These are phyloP conservation scores for Ophiostoma sp. DNA, from an alignment of 2,329 filamentous ascomycete species.

Conservation along the genomic window DNA sequence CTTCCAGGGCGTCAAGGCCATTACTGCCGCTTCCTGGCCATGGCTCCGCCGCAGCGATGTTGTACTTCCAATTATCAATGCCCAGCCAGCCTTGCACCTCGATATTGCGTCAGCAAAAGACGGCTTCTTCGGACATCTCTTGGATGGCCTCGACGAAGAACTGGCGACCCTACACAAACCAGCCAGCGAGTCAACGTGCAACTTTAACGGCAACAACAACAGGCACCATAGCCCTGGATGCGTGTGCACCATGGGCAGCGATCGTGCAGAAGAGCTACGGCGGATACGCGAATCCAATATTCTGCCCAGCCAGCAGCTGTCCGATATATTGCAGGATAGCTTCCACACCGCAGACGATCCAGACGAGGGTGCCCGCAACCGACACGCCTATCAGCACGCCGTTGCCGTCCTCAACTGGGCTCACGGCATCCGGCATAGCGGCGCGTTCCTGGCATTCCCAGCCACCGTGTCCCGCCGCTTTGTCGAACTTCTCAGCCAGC, in stretches of 20 bases:
- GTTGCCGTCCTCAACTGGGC: slow-evolving; percentile 64
- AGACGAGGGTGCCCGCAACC: slow-evolving; percentile 35
- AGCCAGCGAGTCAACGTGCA: slow-evolving; percentile 5
- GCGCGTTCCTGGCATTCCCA: slow-evolving; percentile 57
- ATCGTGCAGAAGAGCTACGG: slow-evolving; percentile 8
- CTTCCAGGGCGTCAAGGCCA: slow-evolving; percentile 61
- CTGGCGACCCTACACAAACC: slow-evolving; percentile 34
- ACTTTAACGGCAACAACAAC: neutral
- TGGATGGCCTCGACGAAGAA: slow-evolving; percentile 54
- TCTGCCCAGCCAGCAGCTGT: slow-evolving; percentile 29
- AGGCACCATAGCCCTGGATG: slow-evolving; percentile 13
- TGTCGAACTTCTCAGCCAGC: slow-evolving; percentile 54
- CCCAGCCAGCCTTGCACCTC: slow-evolving; percentile 57
- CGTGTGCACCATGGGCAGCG: slow-evolving; percentile 14
- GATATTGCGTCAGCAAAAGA: slow-evolving; percentile 49
- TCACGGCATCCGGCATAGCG: slow-evolving; percentile 54
- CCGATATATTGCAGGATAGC: slow-evolving; percentile 32
- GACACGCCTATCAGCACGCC: slow-evolving; percentile 57
- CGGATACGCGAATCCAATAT: slow-evolving; percentile 1
- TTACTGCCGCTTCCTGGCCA: slow-evolving; percentile 59
- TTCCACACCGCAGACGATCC: slow-evolving; percentile 18
- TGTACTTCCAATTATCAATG: slow-evolving; percentile 57
- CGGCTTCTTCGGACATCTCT: slow-evolving; percentile 57
- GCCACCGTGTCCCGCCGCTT: slow-evolving; percentile 58
- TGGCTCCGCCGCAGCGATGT: slow-evolving; percentile 55